Base-by-base conservation (phyloP, 352 stramenopile species). In the Globisporangium uncinulatum region DNA sequence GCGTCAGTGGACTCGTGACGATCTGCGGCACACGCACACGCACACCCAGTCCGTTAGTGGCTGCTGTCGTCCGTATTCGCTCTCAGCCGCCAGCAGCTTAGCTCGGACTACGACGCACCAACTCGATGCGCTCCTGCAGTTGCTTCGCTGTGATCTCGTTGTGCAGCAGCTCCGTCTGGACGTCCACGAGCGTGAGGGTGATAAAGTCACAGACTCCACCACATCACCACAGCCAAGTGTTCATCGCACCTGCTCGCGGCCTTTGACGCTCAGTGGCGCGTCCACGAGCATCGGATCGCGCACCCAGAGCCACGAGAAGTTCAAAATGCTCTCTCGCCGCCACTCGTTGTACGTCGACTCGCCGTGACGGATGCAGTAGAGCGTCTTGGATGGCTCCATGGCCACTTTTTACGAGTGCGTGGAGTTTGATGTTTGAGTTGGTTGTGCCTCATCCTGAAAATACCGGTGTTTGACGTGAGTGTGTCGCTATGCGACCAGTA, bases 321-420 rank as follows among this genome's bases (percentile, higher is more conserved):
- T 91, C 56, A 65, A 73, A 32, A 94, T 66, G 47, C 86, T 95
- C 56, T 63, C 75, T 48, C 72, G 79, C 52, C 83, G 82, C 86
- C 86, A 95, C 66, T 92, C 83, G 56, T 95, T 95, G 67, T 83
- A 95, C 50, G 84, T 89, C 6, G 86, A 95, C 70, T 94, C 83
- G 56, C 86, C 86, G 52, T 95, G 86, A 60, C 86, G 83, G 63
- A 95, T 89, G 67, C 79, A 92, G 58, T 95, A 93, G 32, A 95
- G 65, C 50, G 72, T 87, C 76, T 93, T 93, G 43, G 17, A 4
- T 29, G 24, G 21, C 17, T 43, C 32, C 36, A 48, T 7, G 8
- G 24, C 3, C 3, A 13, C 34, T 29, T 29, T 29, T 29, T 29
- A 4, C 24, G 24, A 29, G 24, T 29, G 24, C 24, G 24, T 29